Evolutionary conservation across 1,284 basidiomycete species (phyloP).

Genomic region (Trametes sp.): DNA sequence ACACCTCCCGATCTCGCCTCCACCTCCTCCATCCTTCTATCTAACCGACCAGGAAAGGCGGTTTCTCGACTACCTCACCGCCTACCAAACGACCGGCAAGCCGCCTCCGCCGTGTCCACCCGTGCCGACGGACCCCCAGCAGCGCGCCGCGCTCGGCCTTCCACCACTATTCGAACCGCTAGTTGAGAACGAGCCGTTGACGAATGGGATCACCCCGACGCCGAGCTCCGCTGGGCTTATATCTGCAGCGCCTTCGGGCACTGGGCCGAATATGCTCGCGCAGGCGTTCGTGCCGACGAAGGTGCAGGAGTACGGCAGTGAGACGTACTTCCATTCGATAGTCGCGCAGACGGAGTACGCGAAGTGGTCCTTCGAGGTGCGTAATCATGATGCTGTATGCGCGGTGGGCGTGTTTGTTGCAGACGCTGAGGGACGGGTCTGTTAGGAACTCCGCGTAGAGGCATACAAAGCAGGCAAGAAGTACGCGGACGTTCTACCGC

Average conservation of each 20-base stretch:
- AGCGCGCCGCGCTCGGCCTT: conserved; percentile 48
- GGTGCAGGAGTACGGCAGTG: conserved; percentile 31
- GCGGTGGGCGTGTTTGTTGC: background rate
- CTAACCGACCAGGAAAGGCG: conserved; percentile 51
- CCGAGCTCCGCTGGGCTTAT: conserved; percentile 16
- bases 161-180: conserved; percentile 55
- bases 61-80: conserved; percentile 53
- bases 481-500: conserved; percentile 25
- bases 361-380: conserved; percentile 51
- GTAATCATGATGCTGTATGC: conserved; percentile 26
- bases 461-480: conserved; percentile 38
- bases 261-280: conserved; percentile 41
- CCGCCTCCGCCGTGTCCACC: conserved; percentile 53
- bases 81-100: conserved; percentile 51
- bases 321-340: conserved; percentile 46
- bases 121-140: conserved; percentile 45
- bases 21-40: conserved; percentile 15
- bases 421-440: background rate
- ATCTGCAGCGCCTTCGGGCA: conserved; percentile 18
- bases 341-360: conserved; percentile 44
- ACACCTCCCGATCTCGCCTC: conserved; percentile 13
- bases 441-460: conserved; percentile 36
- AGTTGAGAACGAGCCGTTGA: conserved; percentile 21
- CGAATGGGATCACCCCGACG: conserved; percentile 21
- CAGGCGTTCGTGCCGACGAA: conserved; percentile 44